Evolutionary conservation across 345 rosid species (phyloP), one percentile per base, ranked within the genome.

Genomic region (Sonneratia alba): DNA sequence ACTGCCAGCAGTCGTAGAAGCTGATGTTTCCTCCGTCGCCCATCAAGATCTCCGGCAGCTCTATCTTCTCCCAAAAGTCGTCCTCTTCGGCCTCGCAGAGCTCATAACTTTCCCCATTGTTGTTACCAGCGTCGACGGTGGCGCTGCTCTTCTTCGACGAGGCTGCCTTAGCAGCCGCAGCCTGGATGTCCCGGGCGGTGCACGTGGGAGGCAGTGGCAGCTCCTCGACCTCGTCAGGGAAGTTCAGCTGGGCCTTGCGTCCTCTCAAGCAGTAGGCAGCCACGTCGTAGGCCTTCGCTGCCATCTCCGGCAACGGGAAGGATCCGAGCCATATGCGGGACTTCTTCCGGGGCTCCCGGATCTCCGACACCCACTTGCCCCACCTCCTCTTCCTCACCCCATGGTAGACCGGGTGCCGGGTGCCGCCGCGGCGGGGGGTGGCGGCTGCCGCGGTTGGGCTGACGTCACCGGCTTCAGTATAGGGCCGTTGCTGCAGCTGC

Each of bases 341-440:
- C 53, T 68, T 68, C 70, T 68, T 68, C 16, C 70, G 70, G 36
- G 70, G 70, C 55, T 68, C 70, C 18, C 70, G 53, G 70, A 68
- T 68, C 42, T 68, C 70, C 18, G 70, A 68, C 32, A 68, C 70
- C 70, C 70, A 68, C 47, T 68, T 68, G 70, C 70, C 70, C 70
- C 70, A 68, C 47, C 19, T 14, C 27, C 70, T 42, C 70, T 21
- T 68, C 55, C 70, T 68, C 70, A 68, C 70, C 70, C 70, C 70
- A 53, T 68, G 70, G 55, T 42, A 68, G 53, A 68, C 70, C 2
- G 70, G 70, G 70, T 68, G 70, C 16, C 66, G 66, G 37, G 37
- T 61, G 37, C 66, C 18, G 36, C 66, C 37, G 12, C 66, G 66
- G 37, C 3, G 36, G 36, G 8, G 7, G 32, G 63, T 9, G 12